These are phyloP conservation scores for Colletotrichum sp. DNA, from an alignment of 2,329 filamentous ascomycete genomes.

Conservation along the genomic window DNA sequence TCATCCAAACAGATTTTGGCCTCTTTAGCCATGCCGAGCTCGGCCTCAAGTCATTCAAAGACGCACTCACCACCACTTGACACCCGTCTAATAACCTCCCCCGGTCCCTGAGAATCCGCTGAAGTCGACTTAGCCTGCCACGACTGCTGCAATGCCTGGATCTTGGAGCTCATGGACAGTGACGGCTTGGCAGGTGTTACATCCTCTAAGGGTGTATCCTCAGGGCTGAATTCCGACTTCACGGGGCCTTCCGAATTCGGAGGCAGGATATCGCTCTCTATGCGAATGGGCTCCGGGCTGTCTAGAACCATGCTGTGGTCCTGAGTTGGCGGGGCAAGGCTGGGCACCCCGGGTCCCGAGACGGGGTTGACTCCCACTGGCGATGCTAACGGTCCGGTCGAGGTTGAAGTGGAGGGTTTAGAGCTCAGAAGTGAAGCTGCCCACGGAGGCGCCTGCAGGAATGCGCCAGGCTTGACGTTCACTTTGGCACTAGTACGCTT, in stretches of 20 bases:
- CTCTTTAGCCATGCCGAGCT: background rate
- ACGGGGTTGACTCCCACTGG: background rate
- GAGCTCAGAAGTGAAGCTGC: background rate
- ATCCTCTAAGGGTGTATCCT: background rate
- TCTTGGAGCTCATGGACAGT: slow-evolving; percentile 20
- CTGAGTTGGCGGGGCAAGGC: background rate
- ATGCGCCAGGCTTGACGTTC: background rate
- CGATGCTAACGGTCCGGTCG: background rate
- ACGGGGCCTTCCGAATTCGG: background rate
- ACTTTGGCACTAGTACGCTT: slow-evolving; percentile 6
- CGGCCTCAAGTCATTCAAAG: background rate
- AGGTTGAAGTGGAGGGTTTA: background rate
- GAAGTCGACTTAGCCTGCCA: slow-evolving; percentile 28
- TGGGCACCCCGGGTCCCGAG: background rate
- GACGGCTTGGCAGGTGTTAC: background rate
- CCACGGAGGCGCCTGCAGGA: slow-evolving; percentile 1
- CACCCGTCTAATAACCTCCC: background rate
- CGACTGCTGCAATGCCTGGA: slow-evolving; percentile 30
- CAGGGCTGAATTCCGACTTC: background rate
- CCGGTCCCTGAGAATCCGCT: background rate
- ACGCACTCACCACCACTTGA: background rate
- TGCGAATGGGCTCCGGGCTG: slow-evolving; percentile 6
- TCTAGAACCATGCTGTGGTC: background rate
- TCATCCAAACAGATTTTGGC: background rate
- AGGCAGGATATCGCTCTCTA: slow-evolving; percentile 27